Evolutionary conservation across 2,329 filamentous ascomycete genomes (phyloP).

Genomic region (Epichloe hybrida): DNA sequence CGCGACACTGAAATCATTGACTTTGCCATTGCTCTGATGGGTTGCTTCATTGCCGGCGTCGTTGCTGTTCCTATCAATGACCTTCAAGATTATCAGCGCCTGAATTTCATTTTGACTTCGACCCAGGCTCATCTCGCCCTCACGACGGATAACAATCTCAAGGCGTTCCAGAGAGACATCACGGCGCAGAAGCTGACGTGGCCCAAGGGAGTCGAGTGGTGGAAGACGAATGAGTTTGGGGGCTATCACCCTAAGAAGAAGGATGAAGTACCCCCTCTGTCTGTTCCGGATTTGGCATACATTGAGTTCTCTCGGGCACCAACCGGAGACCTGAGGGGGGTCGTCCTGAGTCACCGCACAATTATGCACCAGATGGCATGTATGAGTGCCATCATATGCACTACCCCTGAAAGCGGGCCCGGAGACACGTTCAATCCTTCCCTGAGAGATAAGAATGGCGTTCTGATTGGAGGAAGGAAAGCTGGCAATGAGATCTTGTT

Average conservation of each 20-base stretch:
- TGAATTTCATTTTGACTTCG: slow-evolving; percentile 86
- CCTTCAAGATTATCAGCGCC: slow-evolving; percentile 84
- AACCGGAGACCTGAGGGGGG: slow-evolving; percentile 84
- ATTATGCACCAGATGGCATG: slow-evolving; percentile 99
- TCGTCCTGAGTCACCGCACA: slow-evolving; percentile 91
- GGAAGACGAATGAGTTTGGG: slow-evolving; percentile 99
- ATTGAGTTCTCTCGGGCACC: slow-evolving; percentile 96
- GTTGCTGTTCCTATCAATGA: slow-evolving; percentile 98
- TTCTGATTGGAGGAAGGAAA: slow-evolving; percentile 52
- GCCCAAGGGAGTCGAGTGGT: slow-evolving; percentile 98
- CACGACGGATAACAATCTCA: slow-evolving; percentile 95
- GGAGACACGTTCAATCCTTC: slow-evolving; percentile 62
- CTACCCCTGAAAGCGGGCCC: slow-evolving; percentile 56
- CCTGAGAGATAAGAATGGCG: slow-evolving; percentile 64
- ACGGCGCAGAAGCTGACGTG: slow-evolving; percentile 88
- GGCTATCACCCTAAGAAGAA: slow-evolving; percentile 94
- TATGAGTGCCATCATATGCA: slow-evolving; percentile 76
- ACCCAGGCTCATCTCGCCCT: slow-evolving; percentile 93
- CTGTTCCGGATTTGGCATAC: slow-evolving; percentile 89
- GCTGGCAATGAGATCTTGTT: slow-evolving; percentile 70
- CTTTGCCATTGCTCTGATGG: slow-evolving; percentile 87
- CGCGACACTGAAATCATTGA: slow-evolving; percentile 92
- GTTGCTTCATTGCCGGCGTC: slow-evolving; percentile 95
- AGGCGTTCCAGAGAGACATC: slow-evolving; percentile 91
- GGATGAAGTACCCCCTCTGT: slow-evolving; percentile 70